phyloP scores from a whole-genome alignment of 2,329 filamentous ascomycete species.

The Trichophyton rubrum region DNA sequence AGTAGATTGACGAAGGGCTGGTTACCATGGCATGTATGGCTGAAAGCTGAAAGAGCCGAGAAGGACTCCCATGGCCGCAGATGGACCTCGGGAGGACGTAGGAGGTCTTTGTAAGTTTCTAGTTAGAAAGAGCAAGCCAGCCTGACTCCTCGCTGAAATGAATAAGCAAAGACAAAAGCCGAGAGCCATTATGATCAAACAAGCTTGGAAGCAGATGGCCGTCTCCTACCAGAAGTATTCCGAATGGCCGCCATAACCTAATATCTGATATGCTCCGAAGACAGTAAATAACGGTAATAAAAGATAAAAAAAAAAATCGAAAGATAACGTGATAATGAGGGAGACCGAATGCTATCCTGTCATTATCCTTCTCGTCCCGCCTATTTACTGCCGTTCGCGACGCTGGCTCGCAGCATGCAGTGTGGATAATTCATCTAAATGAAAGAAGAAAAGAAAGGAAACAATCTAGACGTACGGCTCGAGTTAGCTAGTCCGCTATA shows the following conservation, averaged over 20 bases:
- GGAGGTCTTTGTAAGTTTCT: neutral
- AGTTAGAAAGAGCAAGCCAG: neutral
- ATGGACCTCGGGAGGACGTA: neutral
- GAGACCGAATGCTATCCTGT: neutral
- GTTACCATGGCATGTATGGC: too few species aligned
- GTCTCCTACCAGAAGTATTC: too few species aligned
- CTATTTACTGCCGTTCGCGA: neutral
- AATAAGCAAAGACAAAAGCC: neutral
- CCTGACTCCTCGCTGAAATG: neutral
- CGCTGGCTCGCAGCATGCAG: neutral
- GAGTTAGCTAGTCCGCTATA: neutral
- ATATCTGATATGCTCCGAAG: neutral
- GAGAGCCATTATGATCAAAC: too few species aligned
- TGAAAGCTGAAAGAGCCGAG: neutral
- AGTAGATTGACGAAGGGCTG: too few species aligned
- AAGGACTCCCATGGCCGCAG: neutral
- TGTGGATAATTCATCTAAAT: neutral
- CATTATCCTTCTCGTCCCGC: neutral
- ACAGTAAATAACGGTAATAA: neutral
- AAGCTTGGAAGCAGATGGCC: too few species aligned
- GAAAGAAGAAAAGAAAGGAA: neutral
- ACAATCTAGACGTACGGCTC: neutral
- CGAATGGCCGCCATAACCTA: neutral
- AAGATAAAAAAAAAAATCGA: neutral
- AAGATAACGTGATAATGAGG: neutral